Conservation (phyloP, 202 grass and related monocot genomes). For the Bolboschoenoplectus hybrid region DNA sequence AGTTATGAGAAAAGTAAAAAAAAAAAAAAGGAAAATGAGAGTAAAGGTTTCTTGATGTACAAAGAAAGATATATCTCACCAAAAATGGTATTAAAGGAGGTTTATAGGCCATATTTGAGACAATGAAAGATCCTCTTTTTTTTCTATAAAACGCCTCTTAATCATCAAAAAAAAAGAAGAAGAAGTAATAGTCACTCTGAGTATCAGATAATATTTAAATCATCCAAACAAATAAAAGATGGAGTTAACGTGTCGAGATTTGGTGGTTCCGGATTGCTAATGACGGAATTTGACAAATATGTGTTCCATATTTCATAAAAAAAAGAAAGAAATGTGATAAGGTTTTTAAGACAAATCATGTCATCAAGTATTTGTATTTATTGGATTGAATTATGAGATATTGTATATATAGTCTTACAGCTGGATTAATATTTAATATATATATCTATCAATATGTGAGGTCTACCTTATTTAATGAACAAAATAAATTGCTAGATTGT, state of each 20-base stretch:
- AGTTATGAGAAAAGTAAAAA: not conserved
- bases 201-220: not conserved
- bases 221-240: constrained; percentile 18
- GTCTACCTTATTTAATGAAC: not conserved
- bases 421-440: not conserved
- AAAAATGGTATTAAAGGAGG: constrained; percentile 4
- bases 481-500: not conserved
- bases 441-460: too few species aligned
- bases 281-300: not conserved
- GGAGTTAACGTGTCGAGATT: constrained; percentile 1
- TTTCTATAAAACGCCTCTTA: not conserved
- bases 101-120: not conserved
- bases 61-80: constrained; percentile 26
- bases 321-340: too few species aligned
- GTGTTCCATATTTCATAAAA: not conserved
- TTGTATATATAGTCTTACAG: not conserved
- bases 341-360: not conserved
- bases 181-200: not conserved
- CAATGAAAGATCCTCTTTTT: not conserved
- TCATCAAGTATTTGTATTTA: too few species aligned
- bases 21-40: not conserved
- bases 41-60: not conserved
- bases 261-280: not conserved
- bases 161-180: not conserved
- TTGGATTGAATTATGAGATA: too few species aligned